Conservation (phyloP, 208 protist genomes). For the Crithidia sp. region DNA sequence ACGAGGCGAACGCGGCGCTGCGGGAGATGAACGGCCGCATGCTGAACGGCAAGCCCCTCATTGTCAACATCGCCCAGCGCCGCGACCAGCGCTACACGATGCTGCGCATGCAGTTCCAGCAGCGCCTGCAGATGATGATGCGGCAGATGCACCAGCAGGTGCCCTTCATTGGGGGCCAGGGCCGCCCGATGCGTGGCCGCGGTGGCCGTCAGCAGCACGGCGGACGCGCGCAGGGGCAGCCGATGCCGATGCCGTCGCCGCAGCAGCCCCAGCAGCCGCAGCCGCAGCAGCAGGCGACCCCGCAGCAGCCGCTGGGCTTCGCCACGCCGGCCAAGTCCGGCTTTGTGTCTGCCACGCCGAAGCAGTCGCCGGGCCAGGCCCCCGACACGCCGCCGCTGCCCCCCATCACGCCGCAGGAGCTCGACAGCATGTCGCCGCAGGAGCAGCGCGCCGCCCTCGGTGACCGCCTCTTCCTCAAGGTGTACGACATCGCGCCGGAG, state of each 20-base stretch:
- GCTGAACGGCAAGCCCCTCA: conserved; percentile 97
- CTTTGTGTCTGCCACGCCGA: conserved; percentile 63
- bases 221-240: conserved; percentile 41
- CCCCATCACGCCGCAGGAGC: conserved; percentile 81
- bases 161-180: conserved; percentile 27
- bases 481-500: conserved; percentile 85
- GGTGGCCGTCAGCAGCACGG: conserved; percentile 41
- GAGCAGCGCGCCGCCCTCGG: conserved; percentile 92
- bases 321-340: conserved; percentile 45
- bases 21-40: conserved; percentile 98
- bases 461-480: conserved; percentile 88
- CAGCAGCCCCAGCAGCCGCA: conserved; percentile 34
- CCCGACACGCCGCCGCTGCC: conserved; percentile 84
- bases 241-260: conserved; percentile 39
- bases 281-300: conserved; percentile 24
- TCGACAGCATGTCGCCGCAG: conserved; percentile 85
- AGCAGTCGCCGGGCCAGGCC: conserved; percentile 60
- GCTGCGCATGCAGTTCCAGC: conserved; percentile 95
- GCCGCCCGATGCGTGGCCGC: conserved; percentile 43
- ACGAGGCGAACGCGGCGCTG: conserved; percentile 97
- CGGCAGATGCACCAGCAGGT: conserved; percentile 69
- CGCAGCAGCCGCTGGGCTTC: conserved; percentile 48
- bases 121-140: conserved; percentile 91
- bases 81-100: conserved; percentile 96
- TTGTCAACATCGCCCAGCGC: conserved; percentile 97